Base-by-base conservation (phyloP, 1,284 basidiomycete species). In the Fistulinella staudtii region DNA sequence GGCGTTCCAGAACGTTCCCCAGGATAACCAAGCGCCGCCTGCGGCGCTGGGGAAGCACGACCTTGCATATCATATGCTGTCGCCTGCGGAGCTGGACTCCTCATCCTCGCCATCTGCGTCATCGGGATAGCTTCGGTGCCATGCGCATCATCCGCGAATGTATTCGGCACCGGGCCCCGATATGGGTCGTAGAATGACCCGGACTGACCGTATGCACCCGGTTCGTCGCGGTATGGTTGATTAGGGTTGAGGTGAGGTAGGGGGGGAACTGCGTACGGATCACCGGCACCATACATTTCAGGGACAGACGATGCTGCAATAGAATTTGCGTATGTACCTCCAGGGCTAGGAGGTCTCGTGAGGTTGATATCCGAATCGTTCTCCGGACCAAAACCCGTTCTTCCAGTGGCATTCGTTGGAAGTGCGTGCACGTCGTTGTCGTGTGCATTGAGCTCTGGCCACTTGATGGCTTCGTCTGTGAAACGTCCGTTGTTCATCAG, bases 211-310 rank as follows among this genome's bases (percentile, higher is more conserved):
- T 61, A 60, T 10, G 66, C 59, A 34, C 55, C 63, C 1, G 86
- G 84, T 49, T 89, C 85, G 54, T 89, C 86, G 47, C 64, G 74
- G 61, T 89, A 89, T 0, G 85, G 82, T 44, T 79, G 76, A 57
- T 76, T 83, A 11, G 86, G 86, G 62, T 89, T 86, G 35, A 86
- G 65, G 51, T 88, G 85, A 8, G 86, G 86, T n/a, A 89, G 71
- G n/a, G 86, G 85, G 5, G 86, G 86, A 2, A 89, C 80, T 11
- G 86, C 85, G 61, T 89, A 89, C 4, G 87, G 86, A 55, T 89
- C 86, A 22, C 64, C 64, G 15, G 57, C 48, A 39, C 73, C 65
- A 37, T 72, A 65, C 38, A 68, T 54, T 24, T 72, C 75, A 25
- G 77, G 75, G 30, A 79, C 79, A 11, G 75, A 76, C n/a, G 67